Conservation (phyloP, 306 rosid species). For the Lagenaria siceraria region DNA sequence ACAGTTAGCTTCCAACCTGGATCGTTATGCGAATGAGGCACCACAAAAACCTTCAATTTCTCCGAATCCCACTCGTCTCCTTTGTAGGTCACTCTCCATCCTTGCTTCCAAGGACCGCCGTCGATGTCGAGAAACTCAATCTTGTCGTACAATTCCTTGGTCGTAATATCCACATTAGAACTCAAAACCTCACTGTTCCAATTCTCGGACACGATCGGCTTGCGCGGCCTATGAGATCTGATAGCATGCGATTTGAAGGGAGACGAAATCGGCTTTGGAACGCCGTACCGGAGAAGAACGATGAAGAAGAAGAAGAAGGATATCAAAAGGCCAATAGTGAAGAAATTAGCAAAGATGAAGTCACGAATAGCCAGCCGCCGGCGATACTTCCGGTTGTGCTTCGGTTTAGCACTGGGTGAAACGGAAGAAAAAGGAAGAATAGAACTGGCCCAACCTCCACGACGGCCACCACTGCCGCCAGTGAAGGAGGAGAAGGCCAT, state of each 20-base stretch:
- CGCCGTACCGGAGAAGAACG: slow-evolving; percentile 54
- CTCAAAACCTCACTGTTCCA: slow-evolving; percentile 11
- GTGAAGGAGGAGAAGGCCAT: slow-evolving; percentile 54
- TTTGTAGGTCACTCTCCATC: slow-evolving; percentile 70
- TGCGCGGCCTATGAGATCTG: slow-evolving; percentile 25
- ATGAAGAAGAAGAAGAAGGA: slow-evolving; percentile 53
- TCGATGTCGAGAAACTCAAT: slow-evolving; percentile 72
- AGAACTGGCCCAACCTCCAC: slow-evolving; percentile 58
- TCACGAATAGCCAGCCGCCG: slow-evolving; percentile 45
- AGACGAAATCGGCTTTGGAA: slow-evolving; percentile 58
- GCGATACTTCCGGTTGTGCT: slow-evolving; percentile 44
- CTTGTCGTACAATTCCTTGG: slow-evolving; percentile 65
- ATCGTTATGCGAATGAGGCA: slow-evolving; percentile 96
- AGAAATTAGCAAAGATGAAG: slow-evolving; percentile 64
- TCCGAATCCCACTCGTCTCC: slow-evolving; percentile 93
- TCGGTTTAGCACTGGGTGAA: slow-evolving; percentile 49
- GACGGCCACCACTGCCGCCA: slow-evolving; percentile 31
- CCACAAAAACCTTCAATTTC: slow-evolving; percentile 78
- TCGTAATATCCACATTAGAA: slow-evolving; percentile 68
- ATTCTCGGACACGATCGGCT: slow-evolving; percentile 10
- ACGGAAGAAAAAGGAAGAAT: slow-evolving; percentile 38
- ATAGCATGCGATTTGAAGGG: slow-evolving; percentile 23
- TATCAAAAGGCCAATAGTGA: slow-evolving; percentile 52
- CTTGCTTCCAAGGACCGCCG: slow-evolving; percentile 97
- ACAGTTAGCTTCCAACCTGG: slow-evolving; percentile 98